Percentiles rank a stretch among this genome's conserved stretches.
Conservation (phyloP, 176 grass and related monocot species). For the Carex littledalei region DNA sequence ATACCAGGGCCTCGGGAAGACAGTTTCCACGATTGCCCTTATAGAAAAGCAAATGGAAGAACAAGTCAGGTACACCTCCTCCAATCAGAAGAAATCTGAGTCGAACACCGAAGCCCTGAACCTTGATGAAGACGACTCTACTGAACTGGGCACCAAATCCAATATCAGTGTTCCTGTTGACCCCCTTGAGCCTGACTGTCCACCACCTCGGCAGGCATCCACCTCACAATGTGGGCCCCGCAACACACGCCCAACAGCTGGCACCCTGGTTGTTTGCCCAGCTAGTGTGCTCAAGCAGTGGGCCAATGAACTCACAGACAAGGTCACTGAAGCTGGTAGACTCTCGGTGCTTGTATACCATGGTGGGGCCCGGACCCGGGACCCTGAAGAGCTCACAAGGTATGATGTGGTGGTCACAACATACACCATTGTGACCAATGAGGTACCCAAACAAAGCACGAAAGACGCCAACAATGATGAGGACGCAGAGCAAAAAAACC, state of each 20-base stretch:
- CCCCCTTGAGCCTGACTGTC: not conserved
- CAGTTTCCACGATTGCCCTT: slow-evolving; percentile 89
- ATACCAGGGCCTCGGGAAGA: slow-evolving; percentile 95
- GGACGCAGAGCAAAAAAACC: slow-evolving; percentile 59
- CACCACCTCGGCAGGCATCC: slow-evolving; percentile 8
- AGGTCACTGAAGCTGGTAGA: slow-evolving; percentile 56
- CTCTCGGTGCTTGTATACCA: slow-evolving; percentile 92
- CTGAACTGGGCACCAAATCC: not conserved
- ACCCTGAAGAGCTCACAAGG: slow-evolving; percentile 71
- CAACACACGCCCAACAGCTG: slow-evolving; percentile 63
- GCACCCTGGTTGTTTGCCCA: slow-evolving; percentile 91
- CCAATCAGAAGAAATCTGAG: slow-evolving; percentile 48
- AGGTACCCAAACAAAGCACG: slow-evolving; percentile 79
- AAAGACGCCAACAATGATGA: slow-evolving; percentile 42
- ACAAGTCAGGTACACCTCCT: slow-evolving; percentile 65
- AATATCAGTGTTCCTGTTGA: not conserved
- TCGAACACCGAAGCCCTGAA: slow-evolving; percentile 78
- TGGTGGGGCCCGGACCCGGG: slow-evolving; percentile 86
- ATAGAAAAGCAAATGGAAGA: slow-evolving; percentile 88
- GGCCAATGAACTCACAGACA: slow-evolving; percentile 74
- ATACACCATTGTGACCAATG: slow-evolving; percentile 93
- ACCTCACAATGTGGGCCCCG: slow-evolving; percentile 11
- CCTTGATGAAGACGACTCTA: slow-evolving; percentile 80
- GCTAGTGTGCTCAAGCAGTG: slow-evolving; percentile 94
- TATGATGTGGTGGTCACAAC: slow-evolving; percentile 96